Base-by-base conservation (phyloP, 2,329 filamentous ascomycete genomes). In the Colletotrichum liriopes region DNA sequence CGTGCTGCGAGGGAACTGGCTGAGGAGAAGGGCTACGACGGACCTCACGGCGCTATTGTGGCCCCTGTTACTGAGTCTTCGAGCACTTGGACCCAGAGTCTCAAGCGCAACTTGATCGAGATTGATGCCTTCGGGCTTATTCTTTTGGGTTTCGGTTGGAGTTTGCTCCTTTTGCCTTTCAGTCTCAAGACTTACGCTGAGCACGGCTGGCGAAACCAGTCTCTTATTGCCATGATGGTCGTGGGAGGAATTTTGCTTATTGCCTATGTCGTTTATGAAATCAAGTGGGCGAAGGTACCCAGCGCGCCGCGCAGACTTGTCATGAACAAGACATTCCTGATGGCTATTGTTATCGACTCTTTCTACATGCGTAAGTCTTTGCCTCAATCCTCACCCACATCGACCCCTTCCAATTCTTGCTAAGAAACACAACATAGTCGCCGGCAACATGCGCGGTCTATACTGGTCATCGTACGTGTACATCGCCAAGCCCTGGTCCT, bases 121-220 rank as follows among this genome's bases (percentile, higher is more conserved):
- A 79, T 79, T 51, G 78, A 79, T 56, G 76, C 78, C 1, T 74
- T 78, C 56, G 87, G 87, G 2, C 78, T 85, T 2, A 59, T 86
- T 20, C 78, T 89, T 1, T 83, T 89, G 43, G 83, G 82, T 26
- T 83, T 82, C 41, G 87, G 86, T 0, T 86, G 87, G 69, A 82
- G 84, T 0, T 81, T 90, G 58, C 83, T 91, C 26, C 82, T 90
- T 5, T 83, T 89, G 0, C 89, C 89, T 0, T 87, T 86, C 77
- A 85, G 80, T 47, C 76, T 87, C 6, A 82, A 79, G 2, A 74
- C 73, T 5, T 73, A 78, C 5, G 80, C 81, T 0, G 76, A 82
- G 2, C 77, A 78, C 32, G 77, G 81, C 60, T 87, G 86, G 85
- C 78, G 77, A 7, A 86, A 85, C 0, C 82, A 82, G 0, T 88